Base-by-base conservation (phyloP, 352 stramenopile genomes). In the Thraustochytrium striatum region DNA sequence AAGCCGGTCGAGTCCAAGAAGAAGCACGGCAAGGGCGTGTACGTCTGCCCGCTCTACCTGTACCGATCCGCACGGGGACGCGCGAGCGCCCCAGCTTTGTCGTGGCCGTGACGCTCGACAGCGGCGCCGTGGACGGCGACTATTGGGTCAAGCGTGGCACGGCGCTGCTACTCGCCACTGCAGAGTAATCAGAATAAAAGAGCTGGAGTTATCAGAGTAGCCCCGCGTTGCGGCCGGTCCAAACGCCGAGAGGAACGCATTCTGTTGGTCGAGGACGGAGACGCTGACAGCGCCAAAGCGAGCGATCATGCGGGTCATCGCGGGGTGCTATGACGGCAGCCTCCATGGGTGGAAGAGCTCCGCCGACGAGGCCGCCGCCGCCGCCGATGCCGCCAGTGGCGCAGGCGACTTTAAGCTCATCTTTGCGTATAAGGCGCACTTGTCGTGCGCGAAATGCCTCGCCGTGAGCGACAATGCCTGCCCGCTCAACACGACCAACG, bases 11-110 rank as follows among this genome's bases (percentile, higher is more conserved):
- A 98, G 69, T 88, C 85, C 62, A 82, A 82, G 70, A 97, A 97
- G 83, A 96, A 97, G 79, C 97, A 98, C 69, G 83, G 87, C 57
- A 97, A 97, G 69, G 91, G 90, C 0, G 84, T 95, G 43, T 98
- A 98, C 81, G 90, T 85, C 69, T 98, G 94, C 57, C 94, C 94
- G 1, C 83, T 97, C 36, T 98, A 98, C 83, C 90, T 98, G 84
- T 98, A 98, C 58, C 94, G 25, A 84, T 98, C n/a, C 89, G 94
- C 25, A 98, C 93, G 0, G 94, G 94, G 32, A 98, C 92, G 9
- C 88, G 92, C 30, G 93, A 98, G 81, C 88, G 94, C 32, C 93
- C 94, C 38, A 96, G 89, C 19, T 98, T 97, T 82, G 94, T 97
- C 85, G 94, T 96, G 81, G 87, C 89, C 3, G 92, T 97, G 2